phyloP scores from a whole-genome alignment of 345 rosid genomes.

The Euphorbia tirucalli region DNA sequence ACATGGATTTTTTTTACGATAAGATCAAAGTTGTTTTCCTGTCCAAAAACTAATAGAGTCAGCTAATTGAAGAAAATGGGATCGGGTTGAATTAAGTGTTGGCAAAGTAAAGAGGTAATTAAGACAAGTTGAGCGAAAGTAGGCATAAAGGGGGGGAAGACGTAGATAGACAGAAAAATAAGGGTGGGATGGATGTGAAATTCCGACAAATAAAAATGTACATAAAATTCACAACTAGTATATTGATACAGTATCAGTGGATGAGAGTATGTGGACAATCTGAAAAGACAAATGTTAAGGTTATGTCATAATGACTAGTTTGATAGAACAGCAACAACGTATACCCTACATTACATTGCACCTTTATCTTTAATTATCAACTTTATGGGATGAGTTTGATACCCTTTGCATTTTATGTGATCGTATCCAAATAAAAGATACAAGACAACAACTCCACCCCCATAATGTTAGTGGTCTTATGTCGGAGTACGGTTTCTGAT shows the following conservation, averaged over 20 bases:
- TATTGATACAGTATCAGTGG: constrained; percentile 24
- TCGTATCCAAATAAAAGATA: constrained; percentile 46
- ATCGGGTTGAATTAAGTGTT: too few relatives aligned
- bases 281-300: constrained; percentile 98
- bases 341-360: constrained; percentile 48
- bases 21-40: too few relatives aligned
- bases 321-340: constrained; percentile 34
- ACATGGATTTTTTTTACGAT: too few relatives aligned
- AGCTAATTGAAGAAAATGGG: too few relatives aligned
- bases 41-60: too few relatives aligned
- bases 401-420: constrained; percentile 37
- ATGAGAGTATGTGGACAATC: constrained; percentile 52
- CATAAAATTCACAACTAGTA: neutral
- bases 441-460: constrained; percentile 30
- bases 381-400: constrained; percentile 34
- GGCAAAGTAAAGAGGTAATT: too few relatives aligned
- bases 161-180: too few relatives aligned
- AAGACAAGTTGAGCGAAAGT: too few relatives aligned
- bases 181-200: neutral
- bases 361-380: constrained; percentile 23
- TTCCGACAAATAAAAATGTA: neutral
- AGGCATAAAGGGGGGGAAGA: too few relatives aligned
- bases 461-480: constrained; percentile 36
- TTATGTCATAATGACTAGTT: constrained; percentile 67
- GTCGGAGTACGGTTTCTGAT: constrained; percentile 26